Evolutionary conservation across 495 filamentous ascomycete species (phyloP), one percentile per base, ranked within the genome.

Genomic region (Talaromyces ruber): DNA sequence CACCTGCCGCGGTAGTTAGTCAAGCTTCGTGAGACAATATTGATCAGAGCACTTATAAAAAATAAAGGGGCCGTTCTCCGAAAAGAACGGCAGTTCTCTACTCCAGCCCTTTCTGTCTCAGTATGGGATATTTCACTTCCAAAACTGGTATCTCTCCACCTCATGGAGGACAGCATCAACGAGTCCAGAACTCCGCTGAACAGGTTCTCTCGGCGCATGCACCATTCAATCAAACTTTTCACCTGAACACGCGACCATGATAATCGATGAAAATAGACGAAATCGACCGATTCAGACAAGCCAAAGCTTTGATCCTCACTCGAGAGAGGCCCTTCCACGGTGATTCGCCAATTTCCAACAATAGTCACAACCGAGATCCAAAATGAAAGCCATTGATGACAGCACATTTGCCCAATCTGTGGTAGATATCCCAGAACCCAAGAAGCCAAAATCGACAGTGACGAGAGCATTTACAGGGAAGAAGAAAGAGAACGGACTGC

Each of bases 231-330:
- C 62, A 66, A 37, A 18, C 24, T 61, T 61, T 26, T 57, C 32
- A 54, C 24, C 14, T 32, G 18, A 57, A 57, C 28, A 37, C 24
- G 12, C 60, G 52, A 50, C 39, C 54, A 39, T 55, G n/a, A 14
- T 21, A n/a, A 22, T 37, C 60, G 53, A 59, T 53, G 57, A 64
- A 53, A 47, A 34, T 25, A 63, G 58, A 56, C 64, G 63, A 64
- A 67, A 50, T 60, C 50, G 47, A 54, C 34, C 54, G 62, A 37
- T 53, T 55, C 83, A 78, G 91, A 95, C 90, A 94, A 93, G 92
- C 83, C 92, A 77, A 90, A 86, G 77, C 92, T 92, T 93, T 96
- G 92, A 96, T 85, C 79, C 91, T 89, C 91, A 92, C 90, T 86
- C 89, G 67, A 86, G 89, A 92, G 91, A 93, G 90, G 91, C 91